Conservation (phyloP, 331 rosid genomes). For the Malus hybrid region DNA sequence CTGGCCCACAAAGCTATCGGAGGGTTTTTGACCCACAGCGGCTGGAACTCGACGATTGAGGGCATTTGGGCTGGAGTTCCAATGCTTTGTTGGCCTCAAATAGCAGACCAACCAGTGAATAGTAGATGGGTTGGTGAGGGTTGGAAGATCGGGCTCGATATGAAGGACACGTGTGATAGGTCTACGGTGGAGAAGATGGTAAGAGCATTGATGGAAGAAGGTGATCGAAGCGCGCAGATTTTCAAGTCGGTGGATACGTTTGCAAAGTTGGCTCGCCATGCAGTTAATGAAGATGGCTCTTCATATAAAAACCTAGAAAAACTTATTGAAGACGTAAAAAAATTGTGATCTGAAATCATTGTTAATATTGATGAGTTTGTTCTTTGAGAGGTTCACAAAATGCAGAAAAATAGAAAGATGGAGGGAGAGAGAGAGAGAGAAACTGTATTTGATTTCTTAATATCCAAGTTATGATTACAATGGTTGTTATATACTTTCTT, state of each 20-base stretch:
- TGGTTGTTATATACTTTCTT: no score
- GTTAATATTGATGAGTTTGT: no score
- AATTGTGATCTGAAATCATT: background rate
- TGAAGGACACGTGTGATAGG: background rate
- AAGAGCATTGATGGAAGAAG: slow-evolving; percentile 1
- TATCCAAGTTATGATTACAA: no score
- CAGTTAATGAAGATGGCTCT: slow-evolving; percentile 1
- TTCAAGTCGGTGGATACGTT: background rate
- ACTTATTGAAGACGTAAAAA: background rate
- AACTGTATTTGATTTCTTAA: no score
- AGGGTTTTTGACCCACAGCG: slow-evolving; percentile 8
- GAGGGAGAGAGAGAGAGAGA: no score
- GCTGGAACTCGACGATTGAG: slow-evolving; percentile 20
- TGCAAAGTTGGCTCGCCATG: background rate
- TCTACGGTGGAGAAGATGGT: background rate
- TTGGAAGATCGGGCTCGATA: background rate
- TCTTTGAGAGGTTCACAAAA: no score
- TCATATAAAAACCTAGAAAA: slow-evolving; percentile 7
- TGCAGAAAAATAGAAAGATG: no score
- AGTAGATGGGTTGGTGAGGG: background rate
- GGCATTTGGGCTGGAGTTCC: slow-evolving; percentile 3
- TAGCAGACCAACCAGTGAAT: background rate
- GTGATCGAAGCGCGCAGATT: background rate
- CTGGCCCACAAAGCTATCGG: background rate
- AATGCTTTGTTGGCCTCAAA: background rate